Evolutionary conservation across 2,329 filamentous ascomycete species (phyloP).

Genomic region (Trichoderma simmonsii): DNA sequence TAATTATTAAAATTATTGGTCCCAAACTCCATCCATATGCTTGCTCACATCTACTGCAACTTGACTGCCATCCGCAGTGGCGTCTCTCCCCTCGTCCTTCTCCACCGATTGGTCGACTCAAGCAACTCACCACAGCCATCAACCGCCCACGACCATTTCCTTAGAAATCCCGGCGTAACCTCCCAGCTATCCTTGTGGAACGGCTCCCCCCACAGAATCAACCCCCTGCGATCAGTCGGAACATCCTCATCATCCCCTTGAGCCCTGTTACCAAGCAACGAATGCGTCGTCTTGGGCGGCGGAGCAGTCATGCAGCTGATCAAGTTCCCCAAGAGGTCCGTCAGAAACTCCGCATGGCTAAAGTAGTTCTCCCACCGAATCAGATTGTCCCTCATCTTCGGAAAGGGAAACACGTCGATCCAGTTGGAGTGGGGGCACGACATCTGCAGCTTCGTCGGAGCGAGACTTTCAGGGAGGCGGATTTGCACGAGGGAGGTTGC

Average conservation of each 20-base stretch:
- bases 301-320: background rate
- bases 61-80: background rate
- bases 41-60: background rate
- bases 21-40: background rate
- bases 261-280: background rate
- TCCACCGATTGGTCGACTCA: constrained; percentile 24
- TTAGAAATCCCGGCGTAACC: constrained; percentile 24
- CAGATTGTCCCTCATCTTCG: constrained; percentile 38
- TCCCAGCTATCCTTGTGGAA: constrained; percentile 25
- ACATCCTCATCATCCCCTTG: background rate
- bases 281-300: background rate
- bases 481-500: background rate
- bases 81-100: constrained; percentile 23
- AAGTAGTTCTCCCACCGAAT: constrained; percentile 37
- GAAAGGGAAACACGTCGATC: constrained; percentile 41
- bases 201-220: constrained; percentile 28
- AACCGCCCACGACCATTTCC: constrained; percentile 25
- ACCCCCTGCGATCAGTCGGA: constrained; percentile 10
- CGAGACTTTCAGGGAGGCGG: constrained; percentile 22
- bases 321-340: constrained; percentile 20
- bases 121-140: constrained; percentile 24
- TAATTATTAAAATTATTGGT: background rate
- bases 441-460: constrained; percentile 40
- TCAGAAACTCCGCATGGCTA: constrained; percentile 34
- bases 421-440: constrained; percentile 38